Conservation (phyloP, 768 basidiomycete species). For the Podaxis pistillaris region DNA sequence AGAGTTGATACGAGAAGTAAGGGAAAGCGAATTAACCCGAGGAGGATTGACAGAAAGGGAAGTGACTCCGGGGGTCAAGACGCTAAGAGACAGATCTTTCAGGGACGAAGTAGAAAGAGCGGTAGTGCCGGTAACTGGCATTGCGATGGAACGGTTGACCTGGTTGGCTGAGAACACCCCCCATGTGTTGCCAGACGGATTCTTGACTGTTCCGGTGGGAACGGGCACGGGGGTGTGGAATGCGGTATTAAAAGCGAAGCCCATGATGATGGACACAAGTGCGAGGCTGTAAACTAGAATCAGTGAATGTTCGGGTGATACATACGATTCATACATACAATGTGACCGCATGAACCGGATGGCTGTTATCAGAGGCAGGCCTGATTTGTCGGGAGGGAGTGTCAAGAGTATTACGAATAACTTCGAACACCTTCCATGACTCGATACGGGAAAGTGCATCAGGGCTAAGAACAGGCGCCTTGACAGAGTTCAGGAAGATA, state of each 20-base stretch:
- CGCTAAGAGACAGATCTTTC: constrained; percentile 51
- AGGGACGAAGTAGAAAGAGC: constrained; percentile 36
- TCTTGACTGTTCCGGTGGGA: constrained; percentile 32
- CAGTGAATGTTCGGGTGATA: constrained; percentile 14
- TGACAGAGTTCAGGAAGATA: constrained; percentile 34
- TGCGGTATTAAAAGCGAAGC: constrained; percentile 50
- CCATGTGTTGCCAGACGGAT: constrained; percentile 30
- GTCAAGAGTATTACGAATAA: constrained; percentile 44
- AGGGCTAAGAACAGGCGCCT: constrained; percentile 43
- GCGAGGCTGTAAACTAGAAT: constrained; percentile 50
- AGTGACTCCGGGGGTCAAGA: constrained; percentile 48
- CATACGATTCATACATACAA: constrained; percentile 46
- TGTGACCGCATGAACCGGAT: constrained; percentile 57
- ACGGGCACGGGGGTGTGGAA: constrained; percentile 37
- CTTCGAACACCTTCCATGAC: constrained; percentile 39
- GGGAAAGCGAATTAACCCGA: constrained; percentile 19
- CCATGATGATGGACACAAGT: constrained; percentile 67
- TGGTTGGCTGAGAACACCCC: constrained; percentile 36
- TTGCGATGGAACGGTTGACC: constrained; percentile 34
- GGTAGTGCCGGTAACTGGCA: constrained; percentile 27
- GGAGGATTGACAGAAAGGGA: constrained; percentile 32
- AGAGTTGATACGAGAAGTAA: constrained; percentile 19
- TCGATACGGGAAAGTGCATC: constrained; percentile 43
- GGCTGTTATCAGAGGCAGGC: constrained; percentile 40
- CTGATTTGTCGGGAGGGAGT: constrained; percentile 37